Percentiles rank a stretch among this genome's conserved stretches.
phyloP scores from a whole-genome alignment of 2,329 filamentous ascomycete species.

The Beauveria caledonica region DNA sequence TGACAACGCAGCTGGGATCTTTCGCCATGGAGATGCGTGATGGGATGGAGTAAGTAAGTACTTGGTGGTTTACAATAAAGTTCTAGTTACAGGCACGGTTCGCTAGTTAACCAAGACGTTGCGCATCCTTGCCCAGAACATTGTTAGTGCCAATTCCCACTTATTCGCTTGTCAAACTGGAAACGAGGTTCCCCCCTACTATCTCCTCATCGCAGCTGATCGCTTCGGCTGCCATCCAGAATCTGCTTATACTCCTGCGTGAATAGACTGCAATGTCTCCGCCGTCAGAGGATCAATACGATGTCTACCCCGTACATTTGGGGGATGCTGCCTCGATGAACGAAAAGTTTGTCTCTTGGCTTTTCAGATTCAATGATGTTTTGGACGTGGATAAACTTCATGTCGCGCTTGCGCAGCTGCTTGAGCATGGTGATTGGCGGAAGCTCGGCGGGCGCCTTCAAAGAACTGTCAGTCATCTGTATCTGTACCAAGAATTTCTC shows the following conservation, averaged over 20 bases:
- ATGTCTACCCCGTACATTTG: slow-evolving; percentile 25
- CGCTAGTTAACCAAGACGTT: background rate
- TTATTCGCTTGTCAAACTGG: background rate
- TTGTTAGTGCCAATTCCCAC: background rate
- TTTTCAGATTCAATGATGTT: slow-evolving; percentile 37
- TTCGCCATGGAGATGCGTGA: slow-evolving; percentile 3
- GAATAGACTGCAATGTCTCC: background rate
- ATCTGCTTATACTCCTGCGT: background rate
- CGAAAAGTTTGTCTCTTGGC: slow-evolving; percentile 23
- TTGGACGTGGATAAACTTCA: slow-evolving; percentile 34
- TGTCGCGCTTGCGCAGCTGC: slow-evolving; percentile 26
- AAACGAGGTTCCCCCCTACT: background rate
- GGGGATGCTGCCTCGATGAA: slow-evolving; percentile 23
- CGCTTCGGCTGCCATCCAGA: too few relatives aligned
- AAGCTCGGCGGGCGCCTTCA: slow-evolving; percentile 36
- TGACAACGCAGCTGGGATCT: too few relatives aligned
- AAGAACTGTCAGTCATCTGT: background rate
- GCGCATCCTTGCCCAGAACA: background rate
- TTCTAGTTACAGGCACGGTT: background rate
- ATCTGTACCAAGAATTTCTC: background rate
- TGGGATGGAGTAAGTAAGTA: background rate
- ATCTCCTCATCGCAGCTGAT: background rate
- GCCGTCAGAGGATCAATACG: background rate
- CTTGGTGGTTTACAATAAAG: background rate
- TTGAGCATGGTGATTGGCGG: slow-evolving; percentile 36